Evolutionary conservation across 768 basidiomycete species (phyloP), one percentile per base, ranked within the genome.

Genomic region (Xerocomus brunneocitrinus): DNA sequence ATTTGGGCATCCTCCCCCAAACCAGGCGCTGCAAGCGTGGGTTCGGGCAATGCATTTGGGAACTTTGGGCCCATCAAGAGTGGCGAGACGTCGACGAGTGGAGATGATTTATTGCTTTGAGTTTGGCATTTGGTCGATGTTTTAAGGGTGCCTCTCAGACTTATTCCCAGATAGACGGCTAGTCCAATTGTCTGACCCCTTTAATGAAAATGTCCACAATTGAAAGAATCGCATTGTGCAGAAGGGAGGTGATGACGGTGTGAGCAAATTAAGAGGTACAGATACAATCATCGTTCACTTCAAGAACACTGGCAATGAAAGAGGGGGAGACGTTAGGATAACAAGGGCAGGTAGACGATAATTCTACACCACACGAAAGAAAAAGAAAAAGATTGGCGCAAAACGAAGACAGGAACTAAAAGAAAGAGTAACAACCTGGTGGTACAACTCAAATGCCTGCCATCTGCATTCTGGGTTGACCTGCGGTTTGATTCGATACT

Each of bases 1-100:
- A 79, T 97, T 32, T 97, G 94, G 94, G 90, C 61, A 0, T 61
- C 67, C 1, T 56, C 67, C 14, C 68, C 67, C 47, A 69, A 56
- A 42, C 56, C 64, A n/a, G 44, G 50, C 0, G 30, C 54, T 24
- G 31, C 54, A 50, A 58, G 42, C 45, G 50, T 53, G 51, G 58
- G 57, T 13, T 24, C 50, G 38, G 57, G 58, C 5, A 62, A 49
- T 34, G 54, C 61, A 4, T 73, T 75, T 55, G 75, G 75, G 7
- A 64, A 64, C 19, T 72, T 74, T 35, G 71, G 70, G 35, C 46
- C 63, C 9, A 47, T 60, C 49, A 59, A 66, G 46, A n/a, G 49
- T 0, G 40, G 56, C 35, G 60, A 58, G 13, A n/a, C 34, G 12
- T 28, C 50, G 48, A 53, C 57, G 58, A 60, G 66, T 24, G 70